Evolutionary conservation across 2,329 filamentous ascomycete species (phyloP).

Genomic region (Paecilomyces niveus): DNA sequence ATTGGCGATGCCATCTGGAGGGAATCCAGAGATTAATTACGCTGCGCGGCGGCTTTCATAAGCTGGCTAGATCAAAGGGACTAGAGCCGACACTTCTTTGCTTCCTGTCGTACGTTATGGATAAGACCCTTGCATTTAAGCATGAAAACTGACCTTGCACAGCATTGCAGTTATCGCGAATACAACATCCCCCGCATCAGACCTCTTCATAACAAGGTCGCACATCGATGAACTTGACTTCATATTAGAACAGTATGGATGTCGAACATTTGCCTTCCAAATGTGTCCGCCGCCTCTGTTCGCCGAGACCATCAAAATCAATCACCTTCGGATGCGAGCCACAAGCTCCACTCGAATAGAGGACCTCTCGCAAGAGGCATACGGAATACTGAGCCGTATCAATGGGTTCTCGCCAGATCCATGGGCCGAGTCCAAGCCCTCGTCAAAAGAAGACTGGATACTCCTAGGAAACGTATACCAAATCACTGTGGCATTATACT

Average conservation of each 20-base stretch:
- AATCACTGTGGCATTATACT: slow-evolving; percentile 27
- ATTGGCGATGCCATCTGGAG: slow-evolving; percentile 31
- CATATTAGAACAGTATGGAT: slow-evolving; percentile 14
- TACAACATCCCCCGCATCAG: slow-evolving; percentile 28
- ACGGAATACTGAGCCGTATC: slow-evolving; percentile 18
- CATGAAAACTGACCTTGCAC: slow-evolving; percentile 5
- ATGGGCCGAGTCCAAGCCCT: slow-evolving; percentile 22
- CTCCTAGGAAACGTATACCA: slow-evolving; percentile 24
- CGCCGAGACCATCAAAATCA: slow-evolving; percentile 28
- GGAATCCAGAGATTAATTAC: slow-evolving; percentile 24
- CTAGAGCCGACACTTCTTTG: slow-evolving; percentile 18
- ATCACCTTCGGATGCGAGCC: slow-evolving; percentile 24
- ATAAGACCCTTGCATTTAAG: neutral
- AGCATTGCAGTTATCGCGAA: slow-evolving; percentile 29
- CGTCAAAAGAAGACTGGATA: slow-evolving; percentile 16
- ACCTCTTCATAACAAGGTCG: slow-evolving; percentile 17
- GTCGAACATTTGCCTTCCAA: slow-evolving; percentile 11
- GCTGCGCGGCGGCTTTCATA: slow-evolving; percentile 25
- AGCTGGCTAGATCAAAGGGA: slow-evolving; percentile 10
- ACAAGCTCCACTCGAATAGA: neutral
- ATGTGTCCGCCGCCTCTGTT: slow-evolving; percentile 27
- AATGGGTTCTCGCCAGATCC: slow-evolving; percentile 19
- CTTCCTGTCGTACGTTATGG: slow-evolving; percentile 16
- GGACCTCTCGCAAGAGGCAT: slow-evolving; percentile 10
- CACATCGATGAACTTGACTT: slow-evolving; percentile 20